A percentile compares a stretch with the other conserved stretches of the same genome.
Evolutionary conservation across 176 grass and related monocot genomes (phyloP).

Genomic region (Aegilops umbellulata): DNA sequence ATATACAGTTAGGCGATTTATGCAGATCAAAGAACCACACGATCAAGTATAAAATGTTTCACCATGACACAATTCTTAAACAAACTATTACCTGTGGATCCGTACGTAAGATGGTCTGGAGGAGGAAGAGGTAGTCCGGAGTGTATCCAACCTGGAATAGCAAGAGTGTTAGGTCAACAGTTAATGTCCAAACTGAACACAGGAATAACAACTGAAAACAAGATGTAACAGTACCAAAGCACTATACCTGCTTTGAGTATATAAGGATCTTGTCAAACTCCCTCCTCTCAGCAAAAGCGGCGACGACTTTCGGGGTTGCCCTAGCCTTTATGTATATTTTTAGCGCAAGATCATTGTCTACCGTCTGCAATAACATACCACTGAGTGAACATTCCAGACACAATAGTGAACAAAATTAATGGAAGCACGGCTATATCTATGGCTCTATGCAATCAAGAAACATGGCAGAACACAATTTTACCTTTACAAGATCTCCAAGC

Average conservation of each 20-base stretch:
- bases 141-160: conserved; percentile 92
- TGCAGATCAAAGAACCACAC: conserved; percentile 17
- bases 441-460: background rate
- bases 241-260: conserved; percentile 89
- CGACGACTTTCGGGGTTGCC: conserved; percentile 98
- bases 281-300: conserved; percentile 98
- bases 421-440: background rate
- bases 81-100: conserved; percentile 82
- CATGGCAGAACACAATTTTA: conserved; percentile 5
- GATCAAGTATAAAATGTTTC: background rate
- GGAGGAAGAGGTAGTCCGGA: conserved; percentile 95
- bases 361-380: conserved; percentile 54
- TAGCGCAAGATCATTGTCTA: conserved; percentile 97
- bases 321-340: conserved; percentile 99
- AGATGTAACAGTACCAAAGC: background rate
- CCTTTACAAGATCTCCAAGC: conserved; percentile 92
- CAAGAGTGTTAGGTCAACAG: conserved; percentile 23
- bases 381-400: conserved; percentile 14
- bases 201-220: conserved; percentile 15
- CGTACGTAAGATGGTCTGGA: conserved; percentile 87
- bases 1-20: conserved; percentile 6
- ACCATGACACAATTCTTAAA: background rate
- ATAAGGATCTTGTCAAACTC: conserved; percentile 95
- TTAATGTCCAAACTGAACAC: conserved; percentile 26
- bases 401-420: background rate